Evolutionary conservation across 2,329 filamentous ascomycete species (phyloP).

Genomic region (Hypoxylon rubiginosum): DNA sequence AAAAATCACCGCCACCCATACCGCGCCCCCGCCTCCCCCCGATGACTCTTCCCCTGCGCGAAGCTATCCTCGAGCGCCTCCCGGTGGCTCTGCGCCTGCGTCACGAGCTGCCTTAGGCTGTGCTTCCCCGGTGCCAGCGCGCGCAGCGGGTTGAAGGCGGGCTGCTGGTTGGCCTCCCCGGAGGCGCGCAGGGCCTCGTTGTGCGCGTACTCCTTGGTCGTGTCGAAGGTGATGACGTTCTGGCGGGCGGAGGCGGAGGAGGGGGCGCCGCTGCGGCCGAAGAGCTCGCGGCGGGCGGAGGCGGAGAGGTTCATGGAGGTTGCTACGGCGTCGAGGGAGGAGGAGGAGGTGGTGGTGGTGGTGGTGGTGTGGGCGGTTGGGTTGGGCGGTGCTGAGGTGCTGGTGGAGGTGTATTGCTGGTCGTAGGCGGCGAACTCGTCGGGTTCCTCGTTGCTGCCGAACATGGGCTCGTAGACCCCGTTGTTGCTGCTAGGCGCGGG

Average conservation of each 20-base stretch:
- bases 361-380: slow-evolving; percentile 32
- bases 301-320: slow-evolving; percentile 83
- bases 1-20: slow-evolving; percentile 79
- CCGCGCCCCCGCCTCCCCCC: slow-evolving; percentile 82
- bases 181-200: slow-evolving; percentile 85
- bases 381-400: slow-evolving; percentile 38
- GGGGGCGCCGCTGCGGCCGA: slow-evolving; percentile 74
- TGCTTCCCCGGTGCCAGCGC: slow-evolving; percentile 90
- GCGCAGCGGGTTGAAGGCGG: slow-evolving; percentile 85
- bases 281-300: slow-evolving; percentile 83
- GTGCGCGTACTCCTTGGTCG: slow-evolving; percentile 85
- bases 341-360: slow-evolving; percentile 8
- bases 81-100: slow-evolving; percentile 82
- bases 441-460: slow-evolving; percentile 52
- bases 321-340: slow-evolving; percentile 79
- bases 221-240: slow-evolving; percentile 92
- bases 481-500: slow-evolving; percentile 40
- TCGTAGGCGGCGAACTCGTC: slow-evolving; percentile 55
- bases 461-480: slow-evolving; percentile 67
- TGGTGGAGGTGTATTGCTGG: slow-evolving; percentile 50
- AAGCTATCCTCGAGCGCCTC: slow-evolving; percentile 95
- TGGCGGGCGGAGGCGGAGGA: slow-evolving; percentile 60
- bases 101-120: slow-evolving; percentile 88
- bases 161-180: slow-evolving; percentile 72
- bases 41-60: slow-evolving; percentile 81